These are phyloP conservation scores for Colletotrichum cordylinicola DNA, from an alignment of 2,329 filamentous ascomycete species.

Conservation along the genomic window DNA sequence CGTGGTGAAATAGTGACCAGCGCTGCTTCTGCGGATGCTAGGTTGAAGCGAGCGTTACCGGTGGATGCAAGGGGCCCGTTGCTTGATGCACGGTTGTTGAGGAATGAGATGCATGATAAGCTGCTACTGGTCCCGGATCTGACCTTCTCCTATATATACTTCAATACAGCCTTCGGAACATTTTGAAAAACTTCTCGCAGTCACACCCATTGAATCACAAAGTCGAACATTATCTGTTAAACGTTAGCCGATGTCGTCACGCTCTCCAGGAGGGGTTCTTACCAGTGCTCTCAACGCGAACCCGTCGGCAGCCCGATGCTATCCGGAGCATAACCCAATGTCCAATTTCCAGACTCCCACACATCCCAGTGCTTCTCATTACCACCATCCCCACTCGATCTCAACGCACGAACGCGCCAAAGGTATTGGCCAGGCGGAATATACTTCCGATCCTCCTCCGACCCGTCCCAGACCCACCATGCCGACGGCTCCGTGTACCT, in stretches of 20 bases:
- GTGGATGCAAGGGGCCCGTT: not conserved
- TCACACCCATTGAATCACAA: not conserved
- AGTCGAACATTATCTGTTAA: not conserved
- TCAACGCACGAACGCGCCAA: not conserved
- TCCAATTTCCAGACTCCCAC: not conserved
- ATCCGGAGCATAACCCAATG: not conserved
- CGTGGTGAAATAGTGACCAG: not conserved
- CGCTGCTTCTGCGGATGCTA: not conserved
- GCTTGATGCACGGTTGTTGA: not conserved
- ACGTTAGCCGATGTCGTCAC: not conserved
- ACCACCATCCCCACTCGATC: not conserved
- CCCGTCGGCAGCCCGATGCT: not conserved
- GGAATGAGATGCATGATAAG: not conserved
- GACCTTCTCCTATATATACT: not conserved
- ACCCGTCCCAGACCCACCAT: not conserved
- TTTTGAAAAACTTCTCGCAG: not conserved
- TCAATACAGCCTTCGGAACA: not conserved
- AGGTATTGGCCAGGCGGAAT: not conserved
- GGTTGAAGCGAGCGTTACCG: not conserved
- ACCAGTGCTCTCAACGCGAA: not conserved
- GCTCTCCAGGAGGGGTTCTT: not conserved
- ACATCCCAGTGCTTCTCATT: not conserved
- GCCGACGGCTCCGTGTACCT: not conserved
- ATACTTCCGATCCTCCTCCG: not conserved
- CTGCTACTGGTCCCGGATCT: not conserved